These are phyloP conservation scores for Candida andamanensis DNA, from an alignment of 805 yeast genomes.

Conservation along the genomic window DNA sequence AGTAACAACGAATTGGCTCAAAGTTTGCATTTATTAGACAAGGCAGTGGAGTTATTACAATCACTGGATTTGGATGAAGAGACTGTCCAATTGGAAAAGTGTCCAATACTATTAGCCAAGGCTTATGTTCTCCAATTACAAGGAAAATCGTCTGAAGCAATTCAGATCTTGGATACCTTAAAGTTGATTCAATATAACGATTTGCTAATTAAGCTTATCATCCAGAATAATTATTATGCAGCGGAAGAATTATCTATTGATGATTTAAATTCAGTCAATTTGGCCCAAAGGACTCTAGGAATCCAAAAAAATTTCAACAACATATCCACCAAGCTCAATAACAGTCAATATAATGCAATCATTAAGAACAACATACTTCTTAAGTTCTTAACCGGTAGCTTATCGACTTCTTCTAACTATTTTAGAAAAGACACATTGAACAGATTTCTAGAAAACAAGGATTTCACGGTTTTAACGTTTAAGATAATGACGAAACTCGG, in stretches of 20 bases:
- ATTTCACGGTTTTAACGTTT: slow-evolving; percentile 25
- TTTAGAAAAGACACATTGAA: slow-evolving; percentile 12
- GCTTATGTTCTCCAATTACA: slow-evolving; percentile 45
- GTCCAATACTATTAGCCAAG: slow-evolving; percentile 57
- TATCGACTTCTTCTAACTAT: slow-evolving; percentile 20
- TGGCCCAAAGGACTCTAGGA: slow-evolving; percentile 30
- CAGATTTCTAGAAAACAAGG: slow-evolving; percentile 21
- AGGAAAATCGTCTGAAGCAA: slow-evolving; percentile 31
- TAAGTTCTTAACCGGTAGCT: slow-evolving; percentile 35
- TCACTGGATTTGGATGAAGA: slow-evolving; percentile 34
- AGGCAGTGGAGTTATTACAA: slow-evolving; percentile 42
- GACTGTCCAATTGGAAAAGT: slow-evolving; percentile 50
- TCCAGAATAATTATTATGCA: slow-evolving; percentile 41
- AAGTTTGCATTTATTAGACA: slow-evolving; percentile 41
- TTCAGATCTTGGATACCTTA: slow-evolving; percentile 23
- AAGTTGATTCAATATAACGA: slow-evolving; percentile 31
- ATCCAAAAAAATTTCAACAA: slow-evolving; percentile 31
- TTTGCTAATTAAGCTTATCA: slow-evolving; percentile 34
- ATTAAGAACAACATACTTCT: slow-evolving; percentile 43
- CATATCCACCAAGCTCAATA: slow-evolving; percentile 22
- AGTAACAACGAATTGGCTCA: slow-evolving; percentile 32
- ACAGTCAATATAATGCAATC: slow-evolving; percentile 37
- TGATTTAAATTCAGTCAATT: slow-evolving; percentile 18
- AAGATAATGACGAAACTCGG: slow-evolving; percentile 24
- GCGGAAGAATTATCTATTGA: slow-evolving; percentile 14